phyloP scores from a whole-genome alignment of 495 filamentous ascomycete genomes.

The Geoglossum glabrum region DNA sequence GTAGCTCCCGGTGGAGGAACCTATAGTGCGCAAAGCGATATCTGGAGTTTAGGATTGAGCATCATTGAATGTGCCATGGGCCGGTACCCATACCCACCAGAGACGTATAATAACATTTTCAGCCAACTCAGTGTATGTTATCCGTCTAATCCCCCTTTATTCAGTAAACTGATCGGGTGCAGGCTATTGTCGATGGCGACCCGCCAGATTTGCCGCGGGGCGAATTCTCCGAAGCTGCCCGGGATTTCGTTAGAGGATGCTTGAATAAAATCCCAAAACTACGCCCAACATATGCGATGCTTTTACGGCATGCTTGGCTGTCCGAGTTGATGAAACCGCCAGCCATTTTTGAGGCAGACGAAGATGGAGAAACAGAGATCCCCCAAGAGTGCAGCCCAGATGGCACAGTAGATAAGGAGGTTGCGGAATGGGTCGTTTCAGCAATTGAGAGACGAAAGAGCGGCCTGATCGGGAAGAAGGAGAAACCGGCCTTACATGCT shows the following conservation, averaged over 20 bases:
- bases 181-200: conserved; percentile 96
- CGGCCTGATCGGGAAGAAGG: conserved; percentile 17
- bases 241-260: conserved; percentile 74
- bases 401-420: conserved; percentile 5
- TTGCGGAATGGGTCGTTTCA: conserved; percentile 6
- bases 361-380: conserved; percentile 29
- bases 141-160: not conserved
- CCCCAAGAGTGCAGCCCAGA: conserved; percentile 10
- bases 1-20: conserved; percentile 56
- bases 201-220: conserved; percentile 65
- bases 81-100: conserved; percentile 88
- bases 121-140: conserved; percentile 82
- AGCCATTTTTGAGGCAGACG: conserved; percentile 57
- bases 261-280: conserved; percentile 83
- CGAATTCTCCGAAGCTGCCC: conserved; percentile 58
- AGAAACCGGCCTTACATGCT: conserved; percentile 23
- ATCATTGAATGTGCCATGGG: conserved; percentile 96
- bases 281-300: conserved; percentile 73
- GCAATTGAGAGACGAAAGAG: conserved; percentile 15
- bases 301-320: conserved; percentile 80
- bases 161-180: conserved; percentile 4
- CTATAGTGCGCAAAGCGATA: conserved; percentile 94
- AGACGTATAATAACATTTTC: conserved; percentile 98
- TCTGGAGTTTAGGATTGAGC: conserved; percentile 88
- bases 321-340: conserved; percentile 60